These are phyloP conservation scores for Botrytis fabae DNA, from an alignment of 2,329 filamentous ascomycete species.

Conservation along the genomic window DNA sequence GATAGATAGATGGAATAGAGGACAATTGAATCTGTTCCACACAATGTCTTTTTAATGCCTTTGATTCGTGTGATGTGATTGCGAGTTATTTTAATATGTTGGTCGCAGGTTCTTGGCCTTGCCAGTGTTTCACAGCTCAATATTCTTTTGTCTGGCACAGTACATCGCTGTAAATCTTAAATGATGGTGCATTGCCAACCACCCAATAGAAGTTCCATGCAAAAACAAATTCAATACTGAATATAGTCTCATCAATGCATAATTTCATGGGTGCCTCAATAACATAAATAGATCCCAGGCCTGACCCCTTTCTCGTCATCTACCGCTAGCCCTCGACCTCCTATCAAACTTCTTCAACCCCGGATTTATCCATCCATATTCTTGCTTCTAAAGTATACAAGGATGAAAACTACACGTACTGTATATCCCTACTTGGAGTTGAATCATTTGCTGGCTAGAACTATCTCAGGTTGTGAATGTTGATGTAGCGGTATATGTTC, in stretches of 20 bases:
- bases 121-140: neutral
- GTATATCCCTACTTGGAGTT: neutral
- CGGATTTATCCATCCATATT: neutral
- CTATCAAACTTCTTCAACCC: neutral
- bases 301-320: neutral
- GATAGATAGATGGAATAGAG: slow-evolving; percentile 44
- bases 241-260: neutral
- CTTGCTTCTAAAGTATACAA: neutral
- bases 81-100: neutral
- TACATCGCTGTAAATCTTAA: neutral
- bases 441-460: neutral
- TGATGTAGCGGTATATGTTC: neutral
- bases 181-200: neutral
- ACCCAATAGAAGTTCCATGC: no score
- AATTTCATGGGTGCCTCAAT: neutral
- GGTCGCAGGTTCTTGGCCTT: neutral
- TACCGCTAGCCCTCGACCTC: neutral
- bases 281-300: neutral
- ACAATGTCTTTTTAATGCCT: neutral
- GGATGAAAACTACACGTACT: neutral
- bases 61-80: neutral
- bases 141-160: neutral
- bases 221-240: neutral
- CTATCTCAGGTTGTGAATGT: neutral
- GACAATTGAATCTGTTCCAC: slow-evolving; percentile 51